Conservation (phyloP, 1,139 yeast species). For the Candida glucosophila region DNA sequence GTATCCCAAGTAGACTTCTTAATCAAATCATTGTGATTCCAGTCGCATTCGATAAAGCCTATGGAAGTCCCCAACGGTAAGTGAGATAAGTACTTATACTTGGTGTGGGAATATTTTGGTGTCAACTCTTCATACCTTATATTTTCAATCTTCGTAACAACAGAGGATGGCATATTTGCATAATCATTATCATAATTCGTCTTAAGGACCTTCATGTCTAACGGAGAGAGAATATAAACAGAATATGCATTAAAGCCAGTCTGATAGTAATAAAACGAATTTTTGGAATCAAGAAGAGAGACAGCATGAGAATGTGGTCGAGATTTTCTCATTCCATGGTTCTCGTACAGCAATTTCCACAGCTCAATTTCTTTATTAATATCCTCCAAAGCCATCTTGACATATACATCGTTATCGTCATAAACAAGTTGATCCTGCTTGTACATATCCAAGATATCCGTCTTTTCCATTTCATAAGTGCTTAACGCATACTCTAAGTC, state of each 20-base stretch:
- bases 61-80: constrained; percentile 79
- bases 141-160: constrained; percentile 60
- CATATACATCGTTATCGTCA: constrained; percentile 52
- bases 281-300: constrained; percentile 2
- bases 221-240: constrained; percentile 61
- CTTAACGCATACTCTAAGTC: constrained; percentile 42
- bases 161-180: constrained; percentile 54
- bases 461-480: constrained; percentile 51
- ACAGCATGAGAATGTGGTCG: not conserved
- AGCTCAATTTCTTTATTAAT: constrained; percentile 39
- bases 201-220: constrained; percentile 70
- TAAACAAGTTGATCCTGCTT: constrained; percentile 52
- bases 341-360: constrained; percentile 14
- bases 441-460: constrained; percentile 34
- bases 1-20: constrained; percentile 43
- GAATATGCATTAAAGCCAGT: constrained; percentile 63
- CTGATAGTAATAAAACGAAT: constrained; percentile 41
- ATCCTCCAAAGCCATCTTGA: constrained; percentile 45
- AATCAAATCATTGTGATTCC: constrained; percentile 43
- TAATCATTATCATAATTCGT: constrained; percentile 52
- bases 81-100: constrained; percentile 70
- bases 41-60: constrained; percentile 79
- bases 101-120: constrained; percentile 43
- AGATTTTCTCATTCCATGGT: not conserved
- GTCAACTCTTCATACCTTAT: constrained; percentile 56